Base-by-base conservation (phyloP, 2,329 filamentous ascomycete species). In the Chrysosporium keratinophilum region DNA sequence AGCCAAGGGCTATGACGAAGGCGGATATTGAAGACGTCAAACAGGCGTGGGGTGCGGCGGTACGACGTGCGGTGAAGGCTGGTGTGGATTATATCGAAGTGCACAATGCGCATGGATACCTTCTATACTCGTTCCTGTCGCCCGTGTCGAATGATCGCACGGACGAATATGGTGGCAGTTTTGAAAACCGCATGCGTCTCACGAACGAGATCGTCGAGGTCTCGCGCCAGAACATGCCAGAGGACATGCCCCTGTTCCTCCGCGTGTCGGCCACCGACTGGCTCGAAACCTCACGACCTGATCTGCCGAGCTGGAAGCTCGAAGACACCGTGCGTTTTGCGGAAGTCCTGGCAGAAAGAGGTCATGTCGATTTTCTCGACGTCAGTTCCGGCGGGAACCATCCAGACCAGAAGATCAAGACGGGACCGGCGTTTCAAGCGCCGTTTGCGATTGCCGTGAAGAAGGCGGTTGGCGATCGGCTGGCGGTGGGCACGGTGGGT, bases 51-150 rank as follows among this genome's bases (percentile, higher is more conserved):
- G 79, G 74, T 3, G 77, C 76, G 1, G 74, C 80, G 0, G 76
- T 79, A 0, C 73, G 75, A 59, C 72, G 83, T 37, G 78, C 87
- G 0, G 68, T 90, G 3, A 73, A 79, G 57, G 84, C 82, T 1
- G 88, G 88, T 0, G 79, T 87, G 47, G 88, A 95, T 64, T 78
- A 83, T 6, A 82, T 94, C 55, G 88, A 94, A 67, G 80, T 94
- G 49, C 88, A 93, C 71, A 79, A 78, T 60, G 88, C 87, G 0
- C 87, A 93, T 62, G 87, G 87, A 0, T 93, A 90, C 64, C 76
- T 93, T 0, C 71, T 91, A 0, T 80, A 83, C 61, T 71, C 74
- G 1, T 93, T 91, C 73, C 56, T 89, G 2, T 82, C 80, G 0
- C 85, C 87, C 0, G 77, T 78, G 0, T 75, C 76, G n/a, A 93